phyloP scores from a whole-genome alignment of 2,329 filamentous ascomycete species.

The Aureobasidium sp. region DNA sequence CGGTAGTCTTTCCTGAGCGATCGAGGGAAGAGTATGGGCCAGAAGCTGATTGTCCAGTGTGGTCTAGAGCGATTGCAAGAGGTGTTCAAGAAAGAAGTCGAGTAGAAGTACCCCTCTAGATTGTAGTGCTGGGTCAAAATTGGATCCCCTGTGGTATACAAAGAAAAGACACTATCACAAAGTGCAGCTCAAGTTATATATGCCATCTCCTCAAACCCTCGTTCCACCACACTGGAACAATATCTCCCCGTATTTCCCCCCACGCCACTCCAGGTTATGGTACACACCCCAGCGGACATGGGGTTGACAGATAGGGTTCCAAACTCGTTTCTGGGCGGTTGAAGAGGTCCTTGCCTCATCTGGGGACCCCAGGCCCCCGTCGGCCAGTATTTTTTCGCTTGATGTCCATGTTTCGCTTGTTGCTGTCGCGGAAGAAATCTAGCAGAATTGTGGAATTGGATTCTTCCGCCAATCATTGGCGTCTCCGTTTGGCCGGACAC shows the following conservation, averaged over 20 bases:
- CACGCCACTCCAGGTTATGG: constrained; percentile 9
- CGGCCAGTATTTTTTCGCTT: neutral
- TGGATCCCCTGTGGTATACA: neutral
- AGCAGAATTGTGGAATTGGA: neutral
- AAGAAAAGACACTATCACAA: neutral
- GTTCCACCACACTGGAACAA: constrained; percentile 4
- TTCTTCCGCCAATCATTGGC: constrained; percentile 10
- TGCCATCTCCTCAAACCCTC: neutral
- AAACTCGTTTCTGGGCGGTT: neutral
- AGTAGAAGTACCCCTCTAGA: no score
- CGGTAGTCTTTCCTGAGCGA: neutral
- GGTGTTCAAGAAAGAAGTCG: no score
- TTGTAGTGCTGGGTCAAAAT: neutral
- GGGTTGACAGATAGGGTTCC: neutral
- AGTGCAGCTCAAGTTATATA: constrained; percentile 4
- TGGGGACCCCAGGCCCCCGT: constrained; percentile 9
- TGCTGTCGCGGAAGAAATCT: neutral
- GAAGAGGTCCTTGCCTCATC: constrained; percentile 1
- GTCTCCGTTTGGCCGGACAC: neutral
- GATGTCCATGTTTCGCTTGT: constrained; percentile 7
- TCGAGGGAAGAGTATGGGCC: neutral
- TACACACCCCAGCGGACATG: neutral
- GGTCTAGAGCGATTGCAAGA: neutral
- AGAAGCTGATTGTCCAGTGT: no score
- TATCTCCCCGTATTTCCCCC: constrained; percentile 13